phyloP scores from a whole-genome alignment of 768 basidiomycete species.

The Artomyces pyxidatus region DNA sequence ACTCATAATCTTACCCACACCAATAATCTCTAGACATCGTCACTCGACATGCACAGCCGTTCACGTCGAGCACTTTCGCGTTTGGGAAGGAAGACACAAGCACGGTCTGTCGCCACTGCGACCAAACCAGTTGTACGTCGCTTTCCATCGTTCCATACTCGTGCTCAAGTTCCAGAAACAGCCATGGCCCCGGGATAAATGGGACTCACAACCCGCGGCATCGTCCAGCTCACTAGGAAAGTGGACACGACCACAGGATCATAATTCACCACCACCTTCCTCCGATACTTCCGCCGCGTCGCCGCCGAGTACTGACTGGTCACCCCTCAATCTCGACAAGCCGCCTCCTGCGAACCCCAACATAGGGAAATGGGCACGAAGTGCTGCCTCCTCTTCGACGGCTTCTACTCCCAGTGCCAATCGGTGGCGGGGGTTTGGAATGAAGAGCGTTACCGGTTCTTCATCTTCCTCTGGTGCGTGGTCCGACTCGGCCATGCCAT shows the following conservation, averaged over 20 bases:
- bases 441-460: neutral
- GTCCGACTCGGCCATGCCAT: too few relatives aligned
- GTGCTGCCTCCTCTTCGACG: neutral
- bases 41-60: conserved; percentile 9
- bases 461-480: neutral
- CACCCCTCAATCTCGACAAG: neutral
- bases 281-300: neutral
- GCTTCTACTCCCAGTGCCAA: neutral
- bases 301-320: neutral
- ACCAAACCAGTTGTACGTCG: conserved; percentile 13
- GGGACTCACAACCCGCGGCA: neutral
- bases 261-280: neutral
- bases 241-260: conserved; percentile 8
- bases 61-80: conserved; percentile 3
- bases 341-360: neutral
- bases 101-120: conserved; percentile 3
- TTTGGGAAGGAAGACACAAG: neutral
- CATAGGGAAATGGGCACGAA: neutral
- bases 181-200: conserved; percentile 4
- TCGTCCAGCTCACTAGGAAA: conserved; percentile 6
- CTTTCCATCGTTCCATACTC: neutral
- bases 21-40: neutral
- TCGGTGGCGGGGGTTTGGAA: neutral
- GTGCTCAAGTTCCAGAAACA: neutral
- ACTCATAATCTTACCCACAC: neutral